Base-by-base conservation (phyloP, 345 rosid species). In the Combretum micranthum region DNA sequence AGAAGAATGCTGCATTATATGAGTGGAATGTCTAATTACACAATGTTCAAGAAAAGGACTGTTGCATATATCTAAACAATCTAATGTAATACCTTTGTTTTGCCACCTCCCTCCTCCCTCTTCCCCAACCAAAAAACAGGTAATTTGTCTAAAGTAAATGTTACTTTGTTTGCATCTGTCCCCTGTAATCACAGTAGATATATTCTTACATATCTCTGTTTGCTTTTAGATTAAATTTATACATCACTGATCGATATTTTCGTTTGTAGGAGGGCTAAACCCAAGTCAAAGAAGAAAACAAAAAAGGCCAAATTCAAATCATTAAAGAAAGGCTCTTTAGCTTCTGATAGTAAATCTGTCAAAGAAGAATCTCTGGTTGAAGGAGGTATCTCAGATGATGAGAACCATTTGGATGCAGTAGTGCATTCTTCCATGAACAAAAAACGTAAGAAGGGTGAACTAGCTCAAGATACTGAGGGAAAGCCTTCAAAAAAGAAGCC, bases 231-330 rank as follows among this genome's bases (percentile, higher is more conserved):
- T 16, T 19, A 47, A 26, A 12, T 25, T 37, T 50, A 19, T n/a
- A n/a, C n/a, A n/a, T n/a, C n/a, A 46, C 13, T 49, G 17, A 44
- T 56, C 21, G 51, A 12, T 43, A 20, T 20, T 58, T 57, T 0
- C 62, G 13, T 79, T 55, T 62, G 64, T 84, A 85, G 94, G 90
- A 70, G 72, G 63, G 88, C 69, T 15, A 90, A 78, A 71, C 71
- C 89, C 4, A 94, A 83, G 80, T 70, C 92, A 66, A 94, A 85
- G 83, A 94, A 90, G 78, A 94, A 82, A 77, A 64, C 78, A 15
- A 94, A 87, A 81, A 94, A 94, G 78, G 79, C 96, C 42, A 94
- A 87, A 76, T 90, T 77, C 72, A 94, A 86, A 67, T 94, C 96
- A 63, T 75, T 90, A 64, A 90, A 87, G 80, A 94, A 86, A 68